Percentiles rank a stretch among this genome's conserved stretches.
Conservation (phyloP, 495 filamentous ascomycete species). For the Jackrogersella minutella region DNA sequence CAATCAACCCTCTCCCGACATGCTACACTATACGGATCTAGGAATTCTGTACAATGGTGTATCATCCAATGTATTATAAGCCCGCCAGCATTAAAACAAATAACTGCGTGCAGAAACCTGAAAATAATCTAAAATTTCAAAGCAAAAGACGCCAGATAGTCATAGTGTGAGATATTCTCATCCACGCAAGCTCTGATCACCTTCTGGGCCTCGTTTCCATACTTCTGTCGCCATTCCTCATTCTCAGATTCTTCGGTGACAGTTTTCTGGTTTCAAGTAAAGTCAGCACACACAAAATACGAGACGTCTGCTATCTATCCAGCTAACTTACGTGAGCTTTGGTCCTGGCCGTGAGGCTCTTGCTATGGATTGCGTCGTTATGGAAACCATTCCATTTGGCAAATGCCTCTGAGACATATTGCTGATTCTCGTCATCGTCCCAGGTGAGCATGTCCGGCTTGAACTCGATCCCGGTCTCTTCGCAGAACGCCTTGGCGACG, state of each 20-base stretch:
- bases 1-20: conserved; percentile 12
- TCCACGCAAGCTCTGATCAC: conserved; percentile 80
- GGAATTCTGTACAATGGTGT: conserved; percentile 31
- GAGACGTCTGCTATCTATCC: background rate
- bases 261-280: conserved; percentile 42
- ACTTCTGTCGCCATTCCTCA: conserved; percentile 82
- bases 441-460: conserved; percentile 78
- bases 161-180: conserved; percentile 82
- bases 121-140: conserved; percentile 57
- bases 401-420: conserved; percentile 71
- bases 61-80: conserved; percentile 36
- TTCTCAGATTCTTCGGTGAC: conserved; percentile 69
- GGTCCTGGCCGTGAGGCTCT: conserved; percentile 70
- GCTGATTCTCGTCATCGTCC: conserved; percentile 75
- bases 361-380: conserved; percentile 87
- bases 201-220: conserved; percentile 76
- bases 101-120: background rate
- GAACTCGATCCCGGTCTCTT: conserved; percentile 77
- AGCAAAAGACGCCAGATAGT: conserved; percentile 90
- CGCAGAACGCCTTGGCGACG: conserved; percentile 79
- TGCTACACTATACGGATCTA: conserved; percentile 8
- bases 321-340: conserved; percentile 67
- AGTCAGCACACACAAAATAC: background rate
- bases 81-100: background rate
- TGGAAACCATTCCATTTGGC: conserved; percentile 98